Base-by-base conservation (phyloP, 495 filamentous ascomycete genomes). In the Antarctomyces pellizariae region DNA sequence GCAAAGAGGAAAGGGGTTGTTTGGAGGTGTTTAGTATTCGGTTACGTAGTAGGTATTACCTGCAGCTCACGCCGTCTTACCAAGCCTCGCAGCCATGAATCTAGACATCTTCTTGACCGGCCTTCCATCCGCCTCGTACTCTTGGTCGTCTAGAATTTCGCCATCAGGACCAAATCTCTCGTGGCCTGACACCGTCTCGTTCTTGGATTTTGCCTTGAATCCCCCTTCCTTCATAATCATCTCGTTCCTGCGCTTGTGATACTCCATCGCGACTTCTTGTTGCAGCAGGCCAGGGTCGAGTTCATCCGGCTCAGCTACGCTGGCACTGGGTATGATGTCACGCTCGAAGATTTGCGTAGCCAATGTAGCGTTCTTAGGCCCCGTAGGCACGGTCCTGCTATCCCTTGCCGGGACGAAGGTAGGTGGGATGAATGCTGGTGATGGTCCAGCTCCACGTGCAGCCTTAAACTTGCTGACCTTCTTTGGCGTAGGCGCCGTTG, bases 81-180 rank as follows among this genome's bases (percentile, higher is more conserved):
- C 57, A 43, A 92, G 44, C 26, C 78, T 64, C 4, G 86, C 78
- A 30, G 83, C 79, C 48, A 69, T 86, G 49, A 93, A 97, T 33
- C 75, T 62, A 57, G 84, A 93, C 32, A 92, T 52, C 36, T 71
- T 73, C 44, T 62, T 72, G 15, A 53, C 47, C 22, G 64, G 61
- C 16, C 65, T 62, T 7, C 73, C 62, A 30, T 72, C 67, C 32
- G 71, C 69, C 32, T 79, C 71, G 24, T 56, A n/a, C n/a, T n/a
- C n/a, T n/a, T n/a, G n/a, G n/a, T n/a, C n/a, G n/a, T n/a, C n/a
- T n/a, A n/a, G n/a, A n/a, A n/a, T n/a, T n/a, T n/a, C n/a, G n/a
- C n/a, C n/a, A n/a, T n/a, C n/a, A n/a, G n/a, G n/a, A n/a, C n/a
- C n/a, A n/a, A n/a, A n/a, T n/a, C n/a, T 47, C 5, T 78, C 47